A percentile compares a stretch with the other conserved stretches of the same genome.
phyloP scores from a whole-genome alignment of 305 asterid genomes.

The Fraxinus albicans region DNA sequence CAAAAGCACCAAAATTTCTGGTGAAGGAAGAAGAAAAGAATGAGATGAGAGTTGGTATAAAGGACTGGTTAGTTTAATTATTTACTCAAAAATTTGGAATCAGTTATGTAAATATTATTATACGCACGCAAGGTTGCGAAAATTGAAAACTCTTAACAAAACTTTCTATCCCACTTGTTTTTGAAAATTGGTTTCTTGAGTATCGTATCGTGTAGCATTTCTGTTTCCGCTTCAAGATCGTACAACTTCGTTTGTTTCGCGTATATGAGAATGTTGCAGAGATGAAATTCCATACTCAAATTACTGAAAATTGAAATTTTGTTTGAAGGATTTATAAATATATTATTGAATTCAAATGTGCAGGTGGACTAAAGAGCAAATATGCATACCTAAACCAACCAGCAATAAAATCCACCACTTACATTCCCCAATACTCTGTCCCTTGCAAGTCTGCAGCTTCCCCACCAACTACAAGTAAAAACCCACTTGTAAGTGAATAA shows the following conservation, averaged over 20 bases:
- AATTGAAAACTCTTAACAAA: not conserved
- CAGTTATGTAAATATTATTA: no score
- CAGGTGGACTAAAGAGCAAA: conserved; percentile 75
- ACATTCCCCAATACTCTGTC: not conserved
- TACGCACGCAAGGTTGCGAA: not conserved
- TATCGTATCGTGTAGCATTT: not conserved
- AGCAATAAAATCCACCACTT: conserved; percentile 17
- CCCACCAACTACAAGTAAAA: not conserved
- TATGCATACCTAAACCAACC: conserved; percentile 61
- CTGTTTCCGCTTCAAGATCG: not conserved
- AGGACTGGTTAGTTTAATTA: conserved; percentile 47
- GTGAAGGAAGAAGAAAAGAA: conserved; percentile 19
- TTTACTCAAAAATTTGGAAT: not conserved
- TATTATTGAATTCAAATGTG: conserved; percentile 7
- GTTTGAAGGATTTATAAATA: not conserved
- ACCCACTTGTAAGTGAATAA: not conserved
- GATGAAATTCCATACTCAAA: not conserved
- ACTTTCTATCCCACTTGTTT: not conserved
- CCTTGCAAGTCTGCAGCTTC: not conserved
- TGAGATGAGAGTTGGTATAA: conserved; percentile 44
- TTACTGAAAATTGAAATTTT: not conserved
- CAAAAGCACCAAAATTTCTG: not conserved
- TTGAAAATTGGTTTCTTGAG: not conserved
- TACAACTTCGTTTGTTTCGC: not conserved
- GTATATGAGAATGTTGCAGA: not conserved